A percentile compares a stretch with the other conserved stretches of the same genome.
Conservation (phyloP, 495 filamentous ascomycete genomes). For the Cercophora scortea region DNA sequence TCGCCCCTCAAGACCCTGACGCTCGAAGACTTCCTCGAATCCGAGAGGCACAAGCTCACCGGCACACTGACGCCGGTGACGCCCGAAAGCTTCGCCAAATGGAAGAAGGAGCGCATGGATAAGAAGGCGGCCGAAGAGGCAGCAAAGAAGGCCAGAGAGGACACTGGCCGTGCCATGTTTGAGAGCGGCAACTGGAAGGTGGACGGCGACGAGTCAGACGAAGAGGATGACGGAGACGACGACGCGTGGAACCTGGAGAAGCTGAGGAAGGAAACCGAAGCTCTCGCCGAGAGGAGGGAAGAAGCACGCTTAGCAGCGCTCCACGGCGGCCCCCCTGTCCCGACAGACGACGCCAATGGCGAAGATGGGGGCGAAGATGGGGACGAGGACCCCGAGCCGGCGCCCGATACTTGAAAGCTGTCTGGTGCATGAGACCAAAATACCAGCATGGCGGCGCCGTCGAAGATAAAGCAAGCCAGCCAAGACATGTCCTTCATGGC, state of each 20-base stretch:
- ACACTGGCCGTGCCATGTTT: conserved; percentile 88
- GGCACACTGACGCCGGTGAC: conserved; percentile 90
- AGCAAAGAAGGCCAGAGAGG: conserved; percentile 83
- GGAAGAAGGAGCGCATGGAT: conserved; percentile 88
- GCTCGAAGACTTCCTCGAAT: conserved; percentile 94
- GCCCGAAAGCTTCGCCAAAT: conserved; percentile 82
- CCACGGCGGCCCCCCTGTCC: conserved; percentile 12
- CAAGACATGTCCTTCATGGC: not conserved
- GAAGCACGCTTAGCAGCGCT: conserved; percentile 42
- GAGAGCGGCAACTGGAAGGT: conserved; percentile 89
- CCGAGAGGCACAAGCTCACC: conserved; percentile 85
- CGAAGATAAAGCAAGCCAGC: conserved; percentile 4
- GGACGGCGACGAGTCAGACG: conserved; percentile 55
- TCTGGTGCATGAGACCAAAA: not conserved
- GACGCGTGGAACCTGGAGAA: conserved; percentile 73
- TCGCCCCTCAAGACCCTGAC: conserved; percentile 90
- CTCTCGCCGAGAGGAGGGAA: conserved; percentile 54
- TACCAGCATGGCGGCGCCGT: conserved; percentile 10
- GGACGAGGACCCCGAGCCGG: conserved; percentile 5
- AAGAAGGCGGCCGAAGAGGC: conserved; percentile 94
- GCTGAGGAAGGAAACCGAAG: conserved; percentile 62
- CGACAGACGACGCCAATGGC: not conserved
- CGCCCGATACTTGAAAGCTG: conserved; percentile 20
- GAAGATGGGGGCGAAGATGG: not conserved
- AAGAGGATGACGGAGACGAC: conserved; percentile 49